phyloP scores from a whole-genome alignment of 2,329 filamentous ascomycete genomes.

The Phyllosticta citribraziliensis region DNA sequence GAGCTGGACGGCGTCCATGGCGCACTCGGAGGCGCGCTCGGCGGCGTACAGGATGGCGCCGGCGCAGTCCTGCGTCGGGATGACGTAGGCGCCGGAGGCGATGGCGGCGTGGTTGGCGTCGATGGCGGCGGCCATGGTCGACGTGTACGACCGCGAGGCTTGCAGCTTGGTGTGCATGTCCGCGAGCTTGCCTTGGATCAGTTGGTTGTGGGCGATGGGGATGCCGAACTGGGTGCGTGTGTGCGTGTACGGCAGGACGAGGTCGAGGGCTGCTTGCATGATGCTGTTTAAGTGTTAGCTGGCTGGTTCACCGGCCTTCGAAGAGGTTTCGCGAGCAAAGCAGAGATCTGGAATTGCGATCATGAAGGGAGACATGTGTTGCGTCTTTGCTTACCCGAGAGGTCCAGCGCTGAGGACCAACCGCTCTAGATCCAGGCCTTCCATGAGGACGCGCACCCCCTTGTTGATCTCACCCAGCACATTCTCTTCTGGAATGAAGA shows the following conservation, averaged over 20 bases:
- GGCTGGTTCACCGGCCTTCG: no score
- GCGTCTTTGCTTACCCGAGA: conserved; percentile 50
- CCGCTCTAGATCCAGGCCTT: conserved; percentile 87
- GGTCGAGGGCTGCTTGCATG: conserved; percentile 86
- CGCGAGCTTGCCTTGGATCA: conserved; percentile 84
- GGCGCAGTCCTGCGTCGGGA: conserved; percentile 85
- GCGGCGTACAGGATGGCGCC: conserved; percentile 90
- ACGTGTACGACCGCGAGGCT: conserved; percentile 78
- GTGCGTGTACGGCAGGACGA: conserved; percentile 81
- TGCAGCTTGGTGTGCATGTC: conserved; percentile 97
- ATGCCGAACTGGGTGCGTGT: conserved; percentile 77
- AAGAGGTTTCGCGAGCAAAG: background rate
- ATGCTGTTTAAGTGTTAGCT: conserved; percentile 38
- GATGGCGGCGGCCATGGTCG: conserved; percentile 66
- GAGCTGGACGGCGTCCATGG: conserved; percentile 81
- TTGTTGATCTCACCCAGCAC: conserved; percentile 70
- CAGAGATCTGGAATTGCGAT: background rate
- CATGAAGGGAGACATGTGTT: background rate
- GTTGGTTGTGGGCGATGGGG: conserved; percentile 84
- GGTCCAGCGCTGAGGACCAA: conserved; percentile 86
- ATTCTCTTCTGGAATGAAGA: conserved; percentile 79
- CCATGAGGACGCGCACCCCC: conserved; percentile 88
- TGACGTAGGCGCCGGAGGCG: conserved; percentile 39
- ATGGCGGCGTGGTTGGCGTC: conserved; percentile 48
- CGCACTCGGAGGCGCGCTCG: conserved; percentile 77